phyloP scores from a whole-genome alignment of 2,329 filamentous ascomycete genomes.

The Magnaporthiopsis rhizophila region DNA sequence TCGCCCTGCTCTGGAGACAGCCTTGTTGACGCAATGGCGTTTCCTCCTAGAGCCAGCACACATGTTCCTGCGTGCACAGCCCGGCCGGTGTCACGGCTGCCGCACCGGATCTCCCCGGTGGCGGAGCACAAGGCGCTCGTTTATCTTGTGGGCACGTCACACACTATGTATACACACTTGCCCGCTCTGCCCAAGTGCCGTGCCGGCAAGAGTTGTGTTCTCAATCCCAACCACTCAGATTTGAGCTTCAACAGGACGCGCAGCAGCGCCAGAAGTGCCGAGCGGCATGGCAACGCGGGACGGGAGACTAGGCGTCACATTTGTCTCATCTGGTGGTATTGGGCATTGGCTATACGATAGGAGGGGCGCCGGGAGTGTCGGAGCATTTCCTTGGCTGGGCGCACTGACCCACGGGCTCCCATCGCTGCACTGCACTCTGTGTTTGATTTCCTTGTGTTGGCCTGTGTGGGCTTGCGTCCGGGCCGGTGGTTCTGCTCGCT shows the following conservation, averaged over 20 bases:
- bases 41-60: not conserved
- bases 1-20: not conserved
- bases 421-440: not conserved
- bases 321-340: not conserved
- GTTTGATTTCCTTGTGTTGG: not conserved
- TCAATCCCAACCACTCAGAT: not conserved
- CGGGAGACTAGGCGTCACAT: not conserved
- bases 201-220: not conserved
- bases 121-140: not conserved
- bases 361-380: not conserved
- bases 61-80: not conserved
- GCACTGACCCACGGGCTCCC: not conserved
- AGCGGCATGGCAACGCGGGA: not conserved
- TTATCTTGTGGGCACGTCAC: not conserved
- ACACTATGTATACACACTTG: not conserved
- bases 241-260: not conserved
- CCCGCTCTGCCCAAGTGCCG: not conserved
- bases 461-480: not conserved
- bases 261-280: not conserved
- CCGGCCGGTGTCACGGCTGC: not conserved
- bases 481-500: not conserved
- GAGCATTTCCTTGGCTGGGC: not conserved
- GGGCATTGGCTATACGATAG: not conserved
- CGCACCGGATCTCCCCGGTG: not conserved
- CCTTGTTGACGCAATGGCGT: not conserved